Percentiles rank a stretch among this genome's conserved stretches.
phyloP scores from a whole-genome alignment of 2,329 filamentous ascomycete species.

The Alternaria incomplexa region DNA sequence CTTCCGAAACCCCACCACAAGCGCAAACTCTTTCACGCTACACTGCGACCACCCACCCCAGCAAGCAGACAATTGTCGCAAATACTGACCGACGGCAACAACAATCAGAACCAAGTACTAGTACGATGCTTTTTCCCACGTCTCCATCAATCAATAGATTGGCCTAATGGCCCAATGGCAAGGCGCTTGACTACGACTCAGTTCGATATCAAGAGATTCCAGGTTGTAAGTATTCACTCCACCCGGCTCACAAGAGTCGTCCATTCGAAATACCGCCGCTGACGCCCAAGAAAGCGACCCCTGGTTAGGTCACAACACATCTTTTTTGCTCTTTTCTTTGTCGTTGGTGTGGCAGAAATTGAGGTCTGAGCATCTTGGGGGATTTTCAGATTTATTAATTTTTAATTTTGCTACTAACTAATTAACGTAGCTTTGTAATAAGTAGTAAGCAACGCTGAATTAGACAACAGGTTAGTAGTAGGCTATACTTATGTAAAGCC shows the following conservation, averaged over 20 bases:
- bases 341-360: background rate
- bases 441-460: rapidly evolving
- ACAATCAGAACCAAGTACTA: background rate
- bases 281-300: slow-evolving; percentile 19
- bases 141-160: background rate
- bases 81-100: background rate
- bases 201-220: slow-evolving; percentile 39
- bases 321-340: slow-evolving; percentile 8
- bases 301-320: slow-evolving; percentile 28
- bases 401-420: rapidly evolving
- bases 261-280: slow-evolving; percentile 15
- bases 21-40: slow-evolving; percentile 10
- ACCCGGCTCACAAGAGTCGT: background rate
- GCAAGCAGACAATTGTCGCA: rapidly evolving
- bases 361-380: background rate
- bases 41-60: background rate
- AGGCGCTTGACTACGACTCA: slow-evolving; percentile 62
- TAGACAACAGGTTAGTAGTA: rapidly evolving
- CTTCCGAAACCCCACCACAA: slow-evolving; percentile 8
- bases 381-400: background rate
- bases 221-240: slow-evolving; percentile 21
- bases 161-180: slow-evolving; percentile 60
- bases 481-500: background rate
- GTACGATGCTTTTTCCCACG: background rate
- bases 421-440: background rate